phyloP scores from a whole-genome alignment of 73 alveolate genomes.

The Tetrahymena elliotti region DNA sequence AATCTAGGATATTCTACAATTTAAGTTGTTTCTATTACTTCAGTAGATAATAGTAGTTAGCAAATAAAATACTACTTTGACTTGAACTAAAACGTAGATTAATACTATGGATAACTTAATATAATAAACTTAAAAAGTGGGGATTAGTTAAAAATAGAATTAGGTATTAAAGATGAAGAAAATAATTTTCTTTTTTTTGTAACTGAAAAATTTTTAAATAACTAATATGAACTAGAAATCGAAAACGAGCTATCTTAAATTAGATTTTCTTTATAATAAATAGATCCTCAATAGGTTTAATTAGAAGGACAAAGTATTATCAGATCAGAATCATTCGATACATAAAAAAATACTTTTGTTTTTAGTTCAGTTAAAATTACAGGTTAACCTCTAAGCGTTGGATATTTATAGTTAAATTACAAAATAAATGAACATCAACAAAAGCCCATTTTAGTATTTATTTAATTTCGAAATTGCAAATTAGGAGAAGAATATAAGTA shows the following conservation, averaged over 20 bases:
- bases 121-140: neutral
- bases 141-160: neutral
- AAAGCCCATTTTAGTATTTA: neutral
- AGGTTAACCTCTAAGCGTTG: neutral
- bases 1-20: neutral
- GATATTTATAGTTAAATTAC: neutral
- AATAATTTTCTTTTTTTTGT: too few species aligned
- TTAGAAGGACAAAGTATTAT: neutral
- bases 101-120: neutral
- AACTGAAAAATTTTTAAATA: neutral
- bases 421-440: too few species aligned
- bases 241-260: neutral
- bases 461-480: neutral
- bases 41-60: neutral
- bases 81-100: neutral
- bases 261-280: neutral
- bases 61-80: neutral
- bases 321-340: neutral
- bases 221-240: neutral
- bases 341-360: neutral
- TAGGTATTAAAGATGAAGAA: neutral
- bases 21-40: neutral
- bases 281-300: neutral
- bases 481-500: neutral
- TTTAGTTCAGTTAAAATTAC: too few species aligned